Percentiles rank a stretch among this genome's conserved stretches.
These are phyloP conservation scores for Pistacia vera DNA, from an alignment of 345 rosid species.

Conservation along the genomic window DNA sequence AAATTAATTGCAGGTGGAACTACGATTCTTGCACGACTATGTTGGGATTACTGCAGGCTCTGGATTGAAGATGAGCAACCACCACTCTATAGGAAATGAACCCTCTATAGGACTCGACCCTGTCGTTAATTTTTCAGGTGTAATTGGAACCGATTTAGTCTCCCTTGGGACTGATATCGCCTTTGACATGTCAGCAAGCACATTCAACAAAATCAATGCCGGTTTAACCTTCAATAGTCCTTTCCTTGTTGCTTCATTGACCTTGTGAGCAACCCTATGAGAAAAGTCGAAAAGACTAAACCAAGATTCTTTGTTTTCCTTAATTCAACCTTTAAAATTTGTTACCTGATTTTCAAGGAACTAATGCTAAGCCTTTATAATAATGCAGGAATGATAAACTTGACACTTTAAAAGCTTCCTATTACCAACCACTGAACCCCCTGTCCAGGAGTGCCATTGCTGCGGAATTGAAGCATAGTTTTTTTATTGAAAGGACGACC, in stretches of 20 bases:
- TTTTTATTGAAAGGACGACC: slow-evolving; percentile 19
- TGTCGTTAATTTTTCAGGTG: slow-evolving; percentile 41
- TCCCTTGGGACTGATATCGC: slow-evolving; percentile 44
- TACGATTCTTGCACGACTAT: slow-evolving; percentile 42
- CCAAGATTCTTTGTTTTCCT: too few species aligned
- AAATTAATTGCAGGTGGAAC: slow-evolving; percentile 37
- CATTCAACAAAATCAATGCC: slow-evolving; percentile 33
- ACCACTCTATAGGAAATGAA: slow-evolving; percentile 19
- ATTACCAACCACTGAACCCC: slow-evolving; percentile 38
- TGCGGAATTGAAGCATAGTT: slow-evolving; percentile 47
- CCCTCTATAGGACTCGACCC: slow-evolving; percentile 44
- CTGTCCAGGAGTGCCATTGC: slow-evolving; percentile 48
- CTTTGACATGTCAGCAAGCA: slow-evolving; percentile 28
- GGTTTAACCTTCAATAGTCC: slow-evolving; percentile 45
- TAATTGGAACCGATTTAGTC: slow-evolving; percentile 36
- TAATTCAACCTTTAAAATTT: background rate
- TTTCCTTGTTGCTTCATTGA: slow-evolving; percentile 44
- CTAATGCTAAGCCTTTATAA: background rate
- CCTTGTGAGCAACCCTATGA: slow-evolving; percentile 39
- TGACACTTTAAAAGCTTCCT: slow-evolving; percentile 34
- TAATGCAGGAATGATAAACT: slow-evolving; percentile 53
- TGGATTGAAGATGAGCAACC: slow-evolving; percentile 30
- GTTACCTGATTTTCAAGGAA: background rate
- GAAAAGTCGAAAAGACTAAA: background rate
- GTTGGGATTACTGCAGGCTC: slow-evolving; percentile 43